Conservation (phyloP, 2,329 filamentous ascomycete genomes). For the Talaromyces sp. region DNA sequence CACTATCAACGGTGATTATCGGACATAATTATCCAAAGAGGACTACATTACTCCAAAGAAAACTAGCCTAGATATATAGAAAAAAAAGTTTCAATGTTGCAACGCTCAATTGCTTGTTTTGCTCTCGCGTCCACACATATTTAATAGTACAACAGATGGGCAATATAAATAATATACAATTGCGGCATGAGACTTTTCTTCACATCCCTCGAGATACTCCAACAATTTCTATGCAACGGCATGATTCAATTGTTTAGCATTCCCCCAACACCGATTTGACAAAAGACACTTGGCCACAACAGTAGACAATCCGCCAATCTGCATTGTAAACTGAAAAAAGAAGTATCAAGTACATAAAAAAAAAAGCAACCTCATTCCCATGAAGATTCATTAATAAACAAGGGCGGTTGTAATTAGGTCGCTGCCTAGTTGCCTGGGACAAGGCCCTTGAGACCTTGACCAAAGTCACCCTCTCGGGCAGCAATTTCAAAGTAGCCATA, state of each 20-base stretch:
- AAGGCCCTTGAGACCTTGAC: slow-evolving; percentile 63
- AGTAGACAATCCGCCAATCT: not conserved
- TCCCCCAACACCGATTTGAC: slow-evolving; percentile 10
- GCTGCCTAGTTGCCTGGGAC: slow-evolving; percentile 44
- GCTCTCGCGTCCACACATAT: not conserved
- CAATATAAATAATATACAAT: slow-evolving; percentile 8
- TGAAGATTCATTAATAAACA: slow-evolving; percentile 18
- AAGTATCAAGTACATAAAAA: not conserved
- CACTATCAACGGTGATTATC: slow-evolving; percentile 64
- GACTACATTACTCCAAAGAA: not conserved
- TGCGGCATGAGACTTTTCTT: slow-evolving; percentile 12
- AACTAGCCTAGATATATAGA: not conserved
- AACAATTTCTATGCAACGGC: slow-evolving; percentile 21
- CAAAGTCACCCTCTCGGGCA: slow-evolving; percentile 94
- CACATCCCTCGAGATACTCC: not conserved
- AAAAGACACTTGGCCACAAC: not conserved
- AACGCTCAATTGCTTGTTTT: not conserved
- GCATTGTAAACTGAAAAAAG: not conserved
- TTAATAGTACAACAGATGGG: slow-evolving; percentile 26
- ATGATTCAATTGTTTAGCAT: slow-evolving; percentile 19
- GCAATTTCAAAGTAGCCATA: slow-evolving; percentile 99
- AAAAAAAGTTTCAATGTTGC: not conserved
- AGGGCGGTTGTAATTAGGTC: slow-evolving; percentile 16
- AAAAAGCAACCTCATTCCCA: slow-evolving; percentile 1
- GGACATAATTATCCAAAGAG: slow-evolving; percentile 41